Base-by-base conservation (phyloP, 2,329 filamentous ascomycete species). In the Xylaria digitata region DNA sequence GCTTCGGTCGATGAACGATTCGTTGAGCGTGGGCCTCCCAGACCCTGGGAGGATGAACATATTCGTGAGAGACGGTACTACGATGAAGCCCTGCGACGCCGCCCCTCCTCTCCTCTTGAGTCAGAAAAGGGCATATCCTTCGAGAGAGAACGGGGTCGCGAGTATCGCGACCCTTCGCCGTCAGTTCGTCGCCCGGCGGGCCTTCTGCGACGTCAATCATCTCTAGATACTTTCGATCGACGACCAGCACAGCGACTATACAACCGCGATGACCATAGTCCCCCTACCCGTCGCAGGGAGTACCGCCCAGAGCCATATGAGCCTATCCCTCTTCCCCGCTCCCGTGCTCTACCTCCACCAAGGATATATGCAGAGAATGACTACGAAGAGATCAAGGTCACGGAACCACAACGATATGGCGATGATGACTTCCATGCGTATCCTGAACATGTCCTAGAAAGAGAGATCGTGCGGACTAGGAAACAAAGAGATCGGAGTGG, bases 161-260 rank as follows among this genome's bases (percentile, higher is more conserved):
- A 82, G 13, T 76, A 78, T 50, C 81, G 85, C 32, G 80, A 78
- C 48, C 79, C 84, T 4, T 84, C 86, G 9, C 86, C 85, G 9
- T 86, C 85, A 2, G 80, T 83, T 61, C 84, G 85, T 40, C 86
- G 91, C 52, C 94, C 93, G 1, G 75, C 71, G 2, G 84, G 84
- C 34, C 85, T 94, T 70, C 76, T 96, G 57, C 88, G 94, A 65
- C 88, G 94, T 49, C 94, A 97, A 78, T 97, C 93, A 15, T 97
- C 93, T 59, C 84, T 97, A 45, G 94, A 97, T 78, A 97, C 92
- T 0, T 97, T 93, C 76, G 94, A 97, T 79, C 89, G 94, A 55
- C 89, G 89, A 32, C 90, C 92, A 1, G 75, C 80, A 2, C 80
- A 80, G 8, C 76, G 78, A 56, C 82, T 84, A 71, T 83, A 83